Evolutionary conservation across 2,329 filamentous ascomycete species (phyloP), one percentile per base, ranked within the genome.

Genomic region (Apiospora rasikravindrae): DNA sequence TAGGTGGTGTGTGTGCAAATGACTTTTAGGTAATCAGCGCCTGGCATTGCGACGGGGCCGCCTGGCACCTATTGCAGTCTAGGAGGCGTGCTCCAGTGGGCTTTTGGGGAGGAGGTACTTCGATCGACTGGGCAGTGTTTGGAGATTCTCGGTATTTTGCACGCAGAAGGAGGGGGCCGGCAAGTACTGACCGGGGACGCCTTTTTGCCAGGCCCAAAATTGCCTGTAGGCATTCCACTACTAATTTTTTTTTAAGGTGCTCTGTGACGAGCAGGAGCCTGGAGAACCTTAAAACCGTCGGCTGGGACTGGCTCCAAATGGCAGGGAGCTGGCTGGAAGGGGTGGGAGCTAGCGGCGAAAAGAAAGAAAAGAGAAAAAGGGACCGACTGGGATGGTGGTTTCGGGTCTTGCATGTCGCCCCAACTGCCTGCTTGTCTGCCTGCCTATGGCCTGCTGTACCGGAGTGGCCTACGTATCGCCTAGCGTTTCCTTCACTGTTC

Each of bases 221-320:
- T 64, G 33, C 53, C 53, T 61, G 29, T 61, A 37, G 19, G 19
- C 57, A 40, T 40, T 64, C 57, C 33, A 40, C 33, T 64, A 24
- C 57, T 42, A 13, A 22, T 24, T 22, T 16, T 40, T 40, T 64
- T 64, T 53, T 53, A 29, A 64, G 57, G 57, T 64, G 57, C 57
- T 37, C 33, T 64, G 57, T 40, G 57, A 64, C 57, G 57, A 64
- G 40, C 57, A 64, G 57, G 57, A 64, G 57, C 57, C 57, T 69
- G 67, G 47, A 69, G 67, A 69, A 69, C 67, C 67, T 69, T 69
- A 69, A 69, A 69, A 22, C 67, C 33, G 67, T 49, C 67, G 67
- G 44, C 67, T 69, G 67, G 67, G 67, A 64, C 33, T 37, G 57
- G 57, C 57, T 64, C 33, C 4, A 64, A 40, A 64, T 64, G 57